Evolutionary conservation across 805 yeast genomes (phyloP), one percentile per base, ranked within the genome.

Genomic region (Torulaspora microellipsoides): DNA sequence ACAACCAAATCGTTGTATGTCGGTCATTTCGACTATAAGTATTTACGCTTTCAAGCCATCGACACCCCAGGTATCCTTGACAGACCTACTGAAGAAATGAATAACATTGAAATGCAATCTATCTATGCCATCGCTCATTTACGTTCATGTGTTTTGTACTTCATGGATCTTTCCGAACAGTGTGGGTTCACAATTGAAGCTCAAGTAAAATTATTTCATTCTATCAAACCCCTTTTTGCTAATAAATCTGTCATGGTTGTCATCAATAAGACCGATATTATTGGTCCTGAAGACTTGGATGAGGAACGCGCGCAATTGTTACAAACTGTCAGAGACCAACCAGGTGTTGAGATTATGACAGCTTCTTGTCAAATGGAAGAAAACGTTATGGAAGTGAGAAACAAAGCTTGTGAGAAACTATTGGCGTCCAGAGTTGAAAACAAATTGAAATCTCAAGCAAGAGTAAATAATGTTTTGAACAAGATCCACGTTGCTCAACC

Each of bases 11-110:
- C 96, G 27, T 73, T 93, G 58, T 93, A 88, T 60, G 99, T 93
- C 46, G 99, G 99, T 55, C 99, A 93, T 72, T 93, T 93, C 66
- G 99, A 93, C 72, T 93, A 93, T 74, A 93, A 93, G 72, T 95
- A 93, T 68, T 74, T 93, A 62, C 78, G 99, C 62, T 93, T 93
- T 75, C 99, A 93, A 74, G 99, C 98, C 44, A 93, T 93, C 63
- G 99, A 93, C 70, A 93, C 99, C 31, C 99, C 99, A 28, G 99
- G 99, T 74, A 90, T 93, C 60, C 75, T 93, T 66, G 99, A 93
- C 70, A 82, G 98, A 68, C 99, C 99, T 48, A 89, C 97, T 35
- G 99, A 93, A 69, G 99, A 93, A 66, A 93, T 93, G 99, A 93
- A 93, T 75, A 93, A 93, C 70, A 93, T 93, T 68, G 99, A 93